phyloP scores from a whole-genome alignment of 2,329 filamentous ascomycete genomes.

The Clathrospora elynae region DNA sequence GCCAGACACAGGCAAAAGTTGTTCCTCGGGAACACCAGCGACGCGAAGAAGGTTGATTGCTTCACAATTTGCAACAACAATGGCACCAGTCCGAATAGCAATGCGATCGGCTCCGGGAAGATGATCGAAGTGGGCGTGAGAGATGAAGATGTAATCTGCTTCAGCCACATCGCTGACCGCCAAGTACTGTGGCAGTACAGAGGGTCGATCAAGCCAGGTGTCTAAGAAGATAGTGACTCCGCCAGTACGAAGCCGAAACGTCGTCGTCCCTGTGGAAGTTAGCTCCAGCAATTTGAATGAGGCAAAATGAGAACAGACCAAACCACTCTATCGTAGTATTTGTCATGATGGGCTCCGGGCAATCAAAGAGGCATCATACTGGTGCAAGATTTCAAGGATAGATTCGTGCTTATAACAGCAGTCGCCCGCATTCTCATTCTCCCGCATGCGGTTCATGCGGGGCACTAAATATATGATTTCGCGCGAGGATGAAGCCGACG shows the following conservation, averaged over 20 bases:
- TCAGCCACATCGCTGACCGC: slow-evolving; percentile 7
- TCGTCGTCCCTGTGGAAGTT: slow-evolving; percentile 7
- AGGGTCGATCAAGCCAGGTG: slow-evolving; percentile 11
- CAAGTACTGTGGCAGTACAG: neutral
- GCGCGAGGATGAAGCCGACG: too few relatives aligned
- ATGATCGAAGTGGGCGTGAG: slow-evolving; percentile 14
- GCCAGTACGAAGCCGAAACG: slow-evolving; percentile 2
- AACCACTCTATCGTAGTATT: neutral
- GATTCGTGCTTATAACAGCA: too few relatives aligned
- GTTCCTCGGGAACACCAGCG: slow-evolving; percentile 8
- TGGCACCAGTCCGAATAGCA: slow-evolving; percentile 8
- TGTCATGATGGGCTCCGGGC: too few relatives aligned
- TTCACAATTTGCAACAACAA: slow-evolving; percentile 10
- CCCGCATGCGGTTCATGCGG: too few relatives aligned
- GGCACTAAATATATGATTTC: too few relatives aligned
- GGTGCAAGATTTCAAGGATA: too few relatives aligned
- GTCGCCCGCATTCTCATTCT: too few relatives aligned
- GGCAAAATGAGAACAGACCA: neutral
- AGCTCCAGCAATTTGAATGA: neutral
- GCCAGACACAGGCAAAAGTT: slow-evolving; percentile 7
- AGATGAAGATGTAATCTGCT: slow-evolving; percentile 15
- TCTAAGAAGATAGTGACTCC: slow-evolving; percentile 11
- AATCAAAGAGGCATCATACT: too few relatives aligned
- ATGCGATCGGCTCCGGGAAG: slow-evolving; percentile 13
- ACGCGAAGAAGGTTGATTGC: slow-evolving; percentile 5